Evolutionary conservation across 2,329 filamentous ascomycete genomes (phyloP).

Genomic region (Penicillium concentricum): DNA sequence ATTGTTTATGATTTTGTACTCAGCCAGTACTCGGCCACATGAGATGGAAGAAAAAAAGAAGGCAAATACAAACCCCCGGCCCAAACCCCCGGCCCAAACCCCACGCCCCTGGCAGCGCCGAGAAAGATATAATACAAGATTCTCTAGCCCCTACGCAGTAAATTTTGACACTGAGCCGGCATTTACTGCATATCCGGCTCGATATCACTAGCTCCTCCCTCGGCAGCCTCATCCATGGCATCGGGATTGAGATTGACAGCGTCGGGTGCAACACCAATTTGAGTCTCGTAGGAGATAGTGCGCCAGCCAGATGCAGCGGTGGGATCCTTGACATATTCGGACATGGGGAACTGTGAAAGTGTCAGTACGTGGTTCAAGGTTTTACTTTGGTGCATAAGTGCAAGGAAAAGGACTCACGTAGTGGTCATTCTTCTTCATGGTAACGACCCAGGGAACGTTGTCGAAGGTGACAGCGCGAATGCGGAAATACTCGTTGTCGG

Average conservation of each 20-base stretch:
- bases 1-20: conserved; percentile 2
- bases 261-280: conserved; percentile 37
- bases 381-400: not conserved
- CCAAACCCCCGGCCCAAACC: not conserved
- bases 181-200: conserved; percentile 35
- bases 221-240: conserved; percentile 46
- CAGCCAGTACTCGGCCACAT: not conserved
- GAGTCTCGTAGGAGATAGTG: conserved; percentile 54
- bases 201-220: conserved; percentile 35
- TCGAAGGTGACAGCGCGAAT: conserved; percentile 98
- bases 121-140: conserved; percentile 6
- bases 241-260: conserved; percentile 47
- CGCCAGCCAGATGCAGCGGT: conserved; percentile 56
- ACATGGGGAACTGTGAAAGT: conserved; percentile 58
- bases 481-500: conserved; percentile 97
- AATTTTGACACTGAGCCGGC: not conserved
- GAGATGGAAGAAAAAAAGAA: not conserved
- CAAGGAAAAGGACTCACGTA: conserved; percentile 55
- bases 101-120: conserved; percentile 4
- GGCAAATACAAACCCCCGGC: not conserved
- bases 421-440: conserved; percentile 99
- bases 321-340: conserved; percentile 62
- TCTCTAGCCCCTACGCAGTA: not conserved
- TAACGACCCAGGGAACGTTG: conserved; percentile 98
- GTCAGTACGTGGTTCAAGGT: not conserved